Conservation (phyloP, 805 yeast genomes). For the Spencermartinsiella europaea region DNA sequence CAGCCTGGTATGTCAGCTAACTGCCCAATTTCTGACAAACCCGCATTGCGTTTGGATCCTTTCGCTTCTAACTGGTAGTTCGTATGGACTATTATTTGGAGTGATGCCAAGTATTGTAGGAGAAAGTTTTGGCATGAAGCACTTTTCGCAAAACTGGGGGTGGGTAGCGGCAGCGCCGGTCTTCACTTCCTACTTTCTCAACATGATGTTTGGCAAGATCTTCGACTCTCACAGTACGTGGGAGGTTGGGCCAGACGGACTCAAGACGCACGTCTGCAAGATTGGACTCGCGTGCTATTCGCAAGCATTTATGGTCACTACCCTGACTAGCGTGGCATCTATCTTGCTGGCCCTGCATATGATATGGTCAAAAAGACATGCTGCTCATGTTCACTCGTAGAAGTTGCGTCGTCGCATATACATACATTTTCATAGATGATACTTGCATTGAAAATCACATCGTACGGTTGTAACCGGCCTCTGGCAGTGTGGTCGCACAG, state of each 20-base stretch:
- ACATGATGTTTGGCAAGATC: constrained; percentile 55
- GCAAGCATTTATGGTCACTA: constrained; percentile 15
- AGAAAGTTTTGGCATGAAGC: constrained; percentile 62
- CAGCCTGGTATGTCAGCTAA: constrained; percentile 35
- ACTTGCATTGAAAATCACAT: too few relatives aligned
- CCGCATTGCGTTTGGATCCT: constrained; percentile 38
- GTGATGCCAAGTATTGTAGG: constrained; percentile 65
- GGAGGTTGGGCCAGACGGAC: background rate
- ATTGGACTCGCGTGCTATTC: constrained; percentile 20
- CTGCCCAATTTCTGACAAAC: constrained; percentile 25
- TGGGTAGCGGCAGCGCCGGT: constrained; percentile 60
- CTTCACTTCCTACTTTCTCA: constrained; percentile 52
- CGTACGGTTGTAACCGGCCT: too few relatives aligned
- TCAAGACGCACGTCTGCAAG: constrained; percentile 12
- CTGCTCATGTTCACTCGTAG: background rate
- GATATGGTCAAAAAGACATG: constrained; percentile 11
- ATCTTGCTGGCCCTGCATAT: constrained; percentile 11
- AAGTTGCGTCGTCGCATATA: constrained; percentile 10
- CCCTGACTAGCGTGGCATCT: constrained; percentile 7
- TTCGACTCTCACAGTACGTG: constrained; percentile 45
- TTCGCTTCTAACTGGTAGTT: constrained; percentile 57
- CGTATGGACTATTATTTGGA: constrained; percentile 70
- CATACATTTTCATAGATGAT: background rate
- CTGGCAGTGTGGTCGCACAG: too few relatives aligned
- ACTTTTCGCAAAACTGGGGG: constrained; percentile 72